Percentiles rank a stretch among this genome's conserved stretches.
Conservation (phyloP, 2,329 filamentous ascomycete species). For the Colletotrichum filicis region DNA sequence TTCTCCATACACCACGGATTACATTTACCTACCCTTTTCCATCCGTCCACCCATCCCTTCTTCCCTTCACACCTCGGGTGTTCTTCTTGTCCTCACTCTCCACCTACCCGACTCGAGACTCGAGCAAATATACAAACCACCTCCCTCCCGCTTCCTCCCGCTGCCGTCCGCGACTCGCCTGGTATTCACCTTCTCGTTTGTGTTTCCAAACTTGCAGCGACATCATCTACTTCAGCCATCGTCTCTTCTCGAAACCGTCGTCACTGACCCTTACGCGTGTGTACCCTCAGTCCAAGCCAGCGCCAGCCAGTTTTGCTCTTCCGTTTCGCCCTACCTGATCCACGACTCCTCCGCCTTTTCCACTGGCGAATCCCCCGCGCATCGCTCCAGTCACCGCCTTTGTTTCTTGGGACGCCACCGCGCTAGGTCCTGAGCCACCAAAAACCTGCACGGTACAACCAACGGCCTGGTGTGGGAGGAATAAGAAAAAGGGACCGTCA, state of each 20-base stretch:
- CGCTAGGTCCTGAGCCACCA: conserved; percentile 35
- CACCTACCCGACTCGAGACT: conserved; percentile 14
- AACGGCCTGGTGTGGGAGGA: conserved; percentile 34
- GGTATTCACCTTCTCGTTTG: conserved; percentile 24
- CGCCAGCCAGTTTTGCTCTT: conserved; percentile 22
- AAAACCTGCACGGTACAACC: conserved; percentile 34
- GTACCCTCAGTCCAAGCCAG: conserved; percentile 1
- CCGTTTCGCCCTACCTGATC: neutral
- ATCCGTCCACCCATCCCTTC: conserved; percentile 12
- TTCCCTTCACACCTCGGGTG: conserved; percentile 12
- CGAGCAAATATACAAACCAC: conserved; percentile 16
- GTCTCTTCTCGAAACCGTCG: conserved; percentile 16
- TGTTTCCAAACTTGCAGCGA: conserved; percentile 30
- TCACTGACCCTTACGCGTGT: conserved; percentile 20
- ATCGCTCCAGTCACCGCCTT: conserved; percentile 38
- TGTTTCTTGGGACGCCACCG: conserved; percentile 37
- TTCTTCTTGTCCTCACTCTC: conserved; percentile 11
- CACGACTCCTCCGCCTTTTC: conserved; percentile 2
- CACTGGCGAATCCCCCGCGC: conserved; percentile 35
- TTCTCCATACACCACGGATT: neutral
- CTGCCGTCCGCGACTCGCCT: conserved; percentile 2
- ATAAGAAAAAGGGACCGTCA: conserved; percentile 34
- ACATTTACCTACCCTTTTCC: conserved; percentile 20
- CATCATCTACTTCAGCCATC: conserved; percentile 23
- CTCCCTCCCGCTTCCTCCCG: conserved; percentile 10